phyloP scores from a whole-genome alignment of 345 rosid species.

The Garcia nutans region DNA sequence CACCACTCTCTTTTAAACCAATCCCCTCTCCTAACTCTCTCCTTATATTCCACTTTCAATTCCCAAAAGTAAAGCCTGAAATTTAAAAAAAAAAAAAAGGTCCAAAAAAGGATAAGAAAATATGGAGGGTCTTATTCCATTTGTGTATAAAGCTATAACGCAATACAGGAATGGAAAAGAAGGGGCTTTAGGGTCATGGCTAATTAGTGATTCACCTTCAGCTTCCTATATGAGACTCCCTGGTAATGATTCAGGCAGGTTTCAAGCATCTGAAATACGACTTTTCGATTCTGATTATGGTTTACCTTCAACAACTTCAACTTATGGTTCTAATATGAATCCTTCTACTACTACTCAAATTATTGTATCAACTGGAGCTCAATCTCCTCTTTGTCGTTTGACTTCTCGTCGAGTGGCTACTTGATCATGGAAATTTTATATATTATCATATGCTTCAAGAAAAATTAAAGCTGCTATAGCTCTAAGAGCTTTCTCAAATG shows the following conservation, averaged over 20 bases:
- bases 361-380: conserved; percentile 50
- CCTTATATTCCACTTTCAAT: background rate
- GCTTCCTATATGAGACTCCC: conserved; percentile 80
- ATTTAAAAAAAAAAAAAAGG: conserved; percentile 13
- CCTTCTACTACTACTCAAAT: conserved; percentile 35
- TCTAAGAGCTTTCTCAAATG: too few relatives aligned
- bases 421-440: conserved; percentile 24
- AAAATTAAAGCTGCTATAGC: too few relatives aligned
- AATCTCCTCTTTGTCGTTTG: conserved; percentile 53
- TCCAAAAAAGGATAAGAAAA: background rate
- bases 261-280: conserved; percentile 49
- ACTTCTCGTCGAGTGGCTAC: conserved; percentile 47
- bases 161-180: conserved; percentile 56
- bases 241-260: conserved; percentile 82
- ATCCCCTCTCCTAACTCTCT: background rate
- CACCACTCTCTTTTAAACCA: conserved; percentile 30
- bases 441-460: too few relatives aligned
- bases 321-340: conserved; percentile 19
- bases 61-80: background rate
- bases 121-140: conserved; percentile 64
- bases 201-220: conserved; percentile 54
- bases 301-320: conserved; percentile 26
- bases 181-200: conserved; percentile 40
- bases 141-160: conserved; percentile 30
- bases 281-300: conserved; percentile 43